Evolutionary conservation across 352 stramenopile genomes (phyloP).

Genomic region (Phytophthora europaea): DNA sequence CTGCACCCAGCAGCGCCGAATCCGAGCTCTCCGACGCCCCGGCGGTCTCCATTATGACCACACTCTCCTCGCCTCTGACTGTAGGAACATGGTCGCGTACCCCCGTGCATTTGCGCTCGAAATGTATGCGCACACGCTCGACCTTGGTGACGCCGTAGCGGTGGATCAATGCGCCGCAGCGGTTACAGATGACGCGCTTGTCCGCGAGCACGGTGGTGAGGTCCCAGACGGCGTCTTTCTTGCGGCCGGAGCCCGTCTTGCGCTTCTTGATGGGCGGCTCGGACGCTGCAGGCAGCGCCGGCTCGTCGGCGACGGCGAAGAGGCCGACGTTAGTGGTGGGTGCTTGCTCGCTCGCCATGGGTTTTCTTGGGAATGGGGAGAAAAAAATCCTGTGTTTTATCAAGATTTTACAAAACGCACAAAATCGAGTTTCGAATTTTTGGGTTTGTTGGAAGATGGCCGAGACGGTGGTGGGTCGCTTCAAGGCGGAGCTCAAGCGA

Average conservation of each 20-base stretch:
- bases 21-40: not conserved
- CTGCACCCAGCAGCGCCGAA: not conserved
- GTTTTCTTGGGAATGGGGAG: slow-evolving; percentile 19
- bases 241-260: slow-evolving; percentile 38
- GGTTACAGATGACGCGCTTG: slow-evolving; percentile 79
- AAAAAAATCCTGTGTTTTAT: slow-evolving; percentile 30
- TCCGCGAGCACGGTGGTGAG: slow-evolving; percentile 62
- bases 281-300: not conserved
- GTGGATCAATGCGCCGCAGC: slow-evolving; percentile 65
- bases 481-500: slow-evolving; percentile 33
- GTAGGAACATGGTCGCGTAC: slow-evolving; percentile 18
- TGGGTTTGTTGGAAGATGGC: not conserved
- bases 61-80: not conserved
- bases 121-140: slow-evolving; percentile 76
- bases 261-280: slow-evolving; percentile 49
- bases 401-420: not conserved
- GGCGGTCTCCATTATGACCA: slow-evolving; percentile 6
- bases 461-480: not conserved
- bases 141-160: slow-evolving; percentile 77
- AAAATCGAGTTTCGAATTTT: no score
- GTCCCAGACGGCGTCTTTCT: slow-evolving; percentile 66
- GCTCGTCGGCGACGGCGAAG: slow-evolving; percentile 23
- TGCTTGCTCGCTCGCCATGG: slow-evolving; percentile 28
- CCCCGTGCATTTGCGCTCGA: slow-evolving; percentile 67
- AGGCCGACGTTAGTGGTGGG: slow-evolving; percentile 17